Evolutionary conservation across 177 flowering plant species (phyloP).

Genomic region (Vitis hybrid): DNA sequence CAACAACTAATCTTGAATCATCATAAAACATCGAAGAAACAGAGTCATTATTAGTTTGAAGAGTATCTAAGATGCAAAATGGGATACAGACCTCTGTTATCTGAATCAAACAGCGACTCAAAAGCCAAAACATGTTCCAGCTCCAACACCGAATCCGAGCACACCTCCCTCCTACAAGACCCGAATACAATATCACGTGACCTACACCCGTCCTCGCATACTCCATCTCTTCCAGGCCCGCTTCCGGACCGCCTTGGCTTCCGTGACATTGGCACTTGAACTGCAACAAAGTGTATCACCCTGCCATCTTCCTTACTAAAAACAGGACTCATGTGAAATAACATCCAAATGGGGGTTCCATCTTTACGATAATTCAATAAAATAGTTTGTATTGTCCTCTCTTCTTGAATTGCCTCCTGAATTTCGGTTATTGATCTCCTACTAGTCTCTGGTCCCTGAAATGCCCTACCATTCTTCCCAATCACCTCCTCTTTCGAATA

Average conservation of each 20-base stretch:
- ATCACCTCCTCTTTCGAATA: constrained; percentile 69
- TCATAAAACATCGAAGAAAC: neutral
- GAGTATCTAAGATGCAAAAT: neutral
- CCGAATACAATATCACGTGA: constrained; percentile 44
- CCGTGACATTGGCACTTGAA: constrained; percentile 72
- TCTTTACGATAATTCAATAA: constrained; percentile 82
- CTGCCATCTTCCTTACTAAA: constrained; percentile 65
- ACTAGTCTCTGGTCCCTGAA: constrained; percentile 79
- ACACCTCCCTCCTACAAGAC: constrained; percentile 77
- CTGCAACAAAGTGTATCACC: constrained; percentile 74
- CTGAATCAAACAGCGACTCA: constrained; percentile 37
- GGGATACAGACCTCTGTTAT: constrained; percentile 53
- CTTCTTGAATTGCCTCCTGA: constrained; percentile 80
- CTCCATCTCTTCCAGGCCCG: constrained; percentile 28
- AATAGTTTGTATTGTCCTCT: constrained; percentile 45
- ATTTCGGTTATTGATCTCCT: constrained; percentile 71
- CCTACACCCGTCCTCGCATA: constrained; percentile 30
- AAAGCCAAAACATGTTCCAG: constrained; percentile 28
- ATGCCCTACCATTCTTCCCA: constrained; percentile 79
- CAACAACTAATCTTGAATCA: neutral
- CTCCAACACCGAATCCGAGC: constrained; percentile 46
- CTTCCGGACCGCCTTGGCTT: constrained; percentile 24
- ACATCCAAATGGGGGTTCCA: constrained; percentile 87
- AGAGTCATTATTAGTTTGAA: neutral
- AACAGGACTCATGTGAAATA: constrained; percentile 85